These are phyloP conservation scores for Aspergillus pseudotamarii DNA, from an alignment of 2,329 filamentous ascomycete genomes.

Conservation along the genomic window DNA sequence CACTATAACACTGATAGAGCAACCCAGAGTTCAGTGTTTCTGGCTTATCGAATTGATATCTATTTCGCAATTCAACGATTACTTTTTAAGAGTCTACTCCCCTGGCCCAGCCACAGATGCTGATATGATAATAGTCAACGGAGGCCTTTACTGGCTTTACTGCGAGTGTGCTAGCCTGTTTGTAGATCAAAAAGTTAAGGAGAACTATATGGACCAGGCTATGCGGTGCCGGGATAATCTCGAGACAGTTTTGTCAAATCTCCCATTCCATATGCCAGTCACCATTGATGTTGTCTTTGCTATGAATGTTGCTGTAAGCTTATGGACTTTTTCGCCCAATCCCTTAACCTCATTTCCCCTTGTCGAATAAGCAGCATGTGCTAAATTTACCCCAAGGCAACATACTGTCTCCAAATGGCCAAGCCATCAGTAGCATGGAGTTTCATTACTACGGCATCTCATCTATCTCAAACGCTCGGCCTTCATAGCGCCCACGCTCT, in stretches of 20 bases:
- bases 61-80: constrained; percentile 15
- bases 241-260: constrained; percentile 15
- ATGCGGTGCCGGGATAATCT: constrained; percentile 13
- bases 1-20: not conserved
- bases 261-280: constrained; percentile 11
- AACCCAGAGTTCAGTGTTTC: constrained; percentile 5
- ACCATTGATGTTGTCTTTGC: constrained; percentile 15
- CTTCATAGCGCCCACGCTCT: constrained; percentile 10
- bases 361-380: not conserved
- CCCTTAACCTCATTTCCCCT: too few relatives aligned
- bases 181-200: not conserved
- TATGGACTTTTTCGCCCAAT: not conserved
- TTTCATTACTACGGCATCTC: constrained; percentile 16
- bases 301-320: constrained; percentile 18
- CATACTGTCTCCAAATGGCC: constrained; percentile 12
- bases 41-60: constrained; percentile 19
- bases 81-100: constrained; percentile 15
- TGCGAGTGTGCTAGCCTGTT: constrained; percentile 4
- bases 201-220: constrained; percentile 14
- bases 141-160: constrained; percentile 15
- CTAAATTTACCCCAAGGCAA: not conserved
- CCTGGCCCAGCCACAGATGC: constrained; percentile 13
- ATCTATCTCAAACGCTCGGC: constrained; percentile 13
- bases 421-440: constrained; percentile 14
- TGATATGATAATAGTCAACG: constrained; percentile 21